Evolutionary conservation across 2,329 filamentous ascomycete species (phyloP).

Genomic region (Aspergillus neotritici): DNA sequence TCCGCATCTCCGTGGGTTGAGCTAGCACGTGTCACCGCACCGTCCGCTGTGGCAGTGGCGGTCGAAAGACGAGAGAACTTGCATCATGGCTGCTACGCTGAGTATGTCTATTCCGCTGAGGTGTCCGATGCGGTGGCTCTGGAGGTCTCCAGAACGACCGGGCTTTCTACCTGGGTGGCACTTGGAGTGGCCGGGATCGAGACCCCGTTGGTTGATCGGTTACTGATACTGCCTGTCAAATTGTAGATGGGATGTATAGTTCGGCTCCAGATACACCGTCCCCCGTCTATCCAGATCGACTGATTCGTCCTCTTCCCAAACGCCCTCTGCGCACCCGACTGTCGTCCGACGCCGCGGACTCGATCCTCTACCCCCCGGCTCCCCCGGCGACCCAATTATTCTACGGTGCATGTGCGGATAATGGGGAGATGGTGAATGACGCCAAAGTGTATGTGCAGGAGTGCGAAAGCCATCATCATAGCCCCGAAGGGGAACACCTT

Average conservation of each 20-base stretch:
- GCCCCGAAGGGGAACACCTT: constrained; percentile 35
- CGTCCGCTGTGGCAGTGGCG: constrained; percentile 26
- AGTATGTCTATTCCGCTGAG: constrained; percentile 33
- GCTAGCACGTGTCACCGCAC: constrained; percentile 7
- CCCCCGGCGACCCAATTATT: constrained; percentile 69
- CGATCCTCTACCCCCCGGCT: constrained; percentile 74
- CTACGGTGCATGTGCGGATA: constrained; percentile 60
- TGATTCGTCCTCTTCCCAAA: constrained; percentile 87
- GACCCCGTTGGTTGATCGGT: constrained; percentile 26
- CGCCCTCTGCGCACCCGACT: constrained; percentile 81
- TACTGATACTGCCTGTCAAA: constrained; percentile 33
- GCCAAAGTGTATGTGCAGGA: constrained; percentile 44
- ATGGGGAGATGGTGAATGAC: constrained; percentile 47
- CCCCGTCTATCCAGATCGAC: constrained; percentile 77
- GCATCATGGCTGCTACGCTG: constrained; percentile 41
- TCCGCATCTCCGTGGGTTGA: not conserved
- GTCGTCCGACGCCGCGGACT: constrained; percentile 74
- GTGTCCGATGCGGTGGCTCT: constrained; percentile 13
- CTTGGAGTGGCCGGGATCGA: constrained; percentile 6
- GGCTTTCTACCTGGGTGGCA: constrained; percentile 10
- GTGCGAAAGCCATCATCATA: constrained; percentile 36
- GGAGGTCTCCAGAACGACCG: constrained; percentile 10
- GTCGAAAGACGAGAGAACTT: constrained; percentile 22
- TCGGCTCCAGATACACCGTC: constrained; percentile 65
- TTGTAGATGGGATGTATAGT: constrained; percentile 45